Base-by-base conservation (phyloP, 441 rosid species). In the Erysimum cheiri region DNA sequence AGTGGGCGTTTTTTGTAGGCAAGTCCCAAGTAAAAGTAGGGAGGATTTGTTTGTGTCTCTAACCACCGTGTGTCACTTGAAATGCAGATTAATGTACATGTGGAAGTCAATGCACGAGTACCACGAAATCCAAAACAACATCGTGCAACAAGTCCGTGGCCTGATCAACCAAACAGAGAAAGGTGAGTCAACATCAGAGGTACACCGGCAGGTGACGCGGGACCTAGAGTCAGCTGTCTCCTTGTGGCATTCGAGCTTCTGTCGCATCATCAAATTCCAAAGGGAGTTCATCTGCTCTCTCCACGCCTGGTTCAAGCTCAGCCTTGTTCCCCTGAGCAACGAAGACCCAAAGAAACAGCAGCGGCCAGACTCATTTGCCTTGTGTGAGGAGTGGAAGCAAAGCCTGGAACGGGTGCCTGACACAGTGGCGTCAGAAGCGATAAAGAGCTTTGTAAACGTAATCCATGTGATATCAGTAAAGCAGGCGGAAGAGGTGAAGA, bases 81-180 rank as follows among this genome's bases (percentile, higher is more conserved):
- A 57, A 58, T 81, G 81, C 93, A 93, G 98, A 68, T 84, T 91
- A 69, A 88, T 87, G 98, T 89, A 87, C 77, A 91, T 93, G 98
- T 93, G 98, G 98, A 86, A 67, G 72, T 83, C 91, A 22, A 91
- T 91, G 98, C 84, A 91, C 67, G 87, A 85, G 64, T 86, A 71
- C 83, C 98, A 93, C 70, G 96, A 91, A 77, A 77, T 86, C 66
- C 98, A 93, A 82, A 88, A 70, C 74, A 73, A 76, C 83, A 87
- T 91, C 35, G 98, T 93, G 60, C 97, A 91, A 80, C 98, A 93
- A 82, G 98, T 93, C 29, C 82, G 85, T 40, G 98, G 96, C 60
- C 93, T 93, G 62, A 84, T 91, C 69, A 88, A 85, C 84, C 83
- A 29, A 67, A 71, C 93, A 43, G 79, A 61, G 66, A 89, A 66